Percentiles rank a stretch among this genome's conserved stretches.
Evolutionary conservation across 495 filamentous ascomycete species (phyloP).

Genomic region (Tirmania nivea): DNA sequence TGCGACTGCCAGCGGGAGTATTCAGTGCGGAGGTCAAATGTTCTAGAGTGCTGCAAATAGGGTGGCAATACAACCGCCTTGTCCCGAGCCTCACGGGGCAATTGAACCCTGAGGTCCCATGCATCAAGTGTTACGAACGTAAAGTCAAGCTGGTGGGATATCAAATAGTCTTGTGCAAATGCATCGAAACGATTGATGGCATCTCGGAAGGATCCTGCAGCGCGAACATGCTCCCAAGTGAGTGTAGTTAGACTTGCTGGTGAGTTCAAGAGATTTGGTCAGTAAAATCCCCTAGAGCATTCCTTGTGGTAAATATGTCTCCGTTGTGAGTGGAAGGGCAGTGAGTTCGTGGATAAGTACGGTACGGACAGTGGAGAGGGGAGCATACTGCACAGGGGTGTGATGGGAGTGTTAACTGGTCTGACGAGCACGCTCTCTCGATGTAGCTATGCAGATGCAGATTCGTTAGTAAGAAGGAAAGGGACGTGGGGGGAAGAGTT

Average conservation of each 20-base stretch:
- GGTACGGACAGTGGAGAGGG: conserved; percentile 14
- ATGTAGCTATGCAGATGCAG: conserved; percentile 39
- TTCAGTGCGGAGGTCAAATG: conserved; percentile 88
- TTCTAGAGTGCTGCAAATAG: conserved; percentile 89
- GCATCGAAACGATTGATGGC: conserved; percentile 85
- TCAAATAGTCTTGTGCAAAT: conserved; percentile 74
- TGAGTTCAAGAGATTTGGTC: not conserved
- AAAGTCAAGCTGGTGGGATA: conserved; percentile 71
- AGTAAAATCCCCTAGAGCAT: no score
- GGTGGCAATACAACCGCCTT: conserved; percentile 93
- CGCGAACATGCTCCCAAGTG: conserved; percentile 96
- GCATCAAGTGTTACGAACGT: conserved; percentile 95
- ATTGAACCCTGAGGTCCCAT: conserved; percentile 94
- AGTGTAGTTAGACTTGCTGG: conserved; percentile 88
- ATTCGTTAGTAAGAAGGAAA: not conserved
- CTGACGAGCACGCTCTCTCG: conserved; percentile 93
- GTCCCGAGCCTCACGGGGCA: conserved; percentile 90
- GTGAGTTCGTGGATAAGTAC: not conserved
- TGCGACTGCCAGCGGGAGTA: conserved; percentile 97
- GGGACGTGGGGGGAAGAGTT: not conserved
- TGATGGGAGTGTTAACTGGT: conserved; percentile 95
- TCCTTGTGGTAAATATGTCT: no score
- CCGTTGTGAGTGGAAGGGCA: no score
- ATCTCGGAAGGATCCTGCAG: conserved; percentile 87
- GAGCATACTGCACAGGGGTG: conserved; percentile 84